Conservation (phyloP, 208 protist species). For the Herpetomonas muscarum region DNA sequence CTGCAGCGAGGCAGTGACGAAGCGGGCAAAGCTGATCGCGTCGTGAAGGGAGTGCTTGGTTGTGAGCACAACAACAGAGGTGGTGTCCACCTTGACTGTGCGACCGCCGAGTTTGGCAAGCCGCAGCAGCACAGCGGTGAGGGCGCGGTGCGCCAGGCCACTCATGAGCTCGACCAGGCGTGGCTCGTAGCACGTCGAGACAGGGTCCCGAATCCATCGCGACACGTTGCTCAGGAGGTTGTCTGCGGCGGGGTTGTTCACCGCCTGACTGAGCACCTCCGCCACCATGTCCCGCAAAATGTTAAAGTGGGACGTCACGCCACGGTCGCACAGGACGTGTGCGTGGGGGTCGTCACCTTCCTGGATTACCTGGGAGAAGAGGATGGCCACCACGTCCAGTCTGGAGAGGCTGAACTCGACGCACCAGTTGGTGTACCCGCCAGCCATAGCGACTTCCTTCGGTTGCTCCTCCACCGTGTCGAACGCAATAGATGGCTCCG, state of each 20-base stretch:
- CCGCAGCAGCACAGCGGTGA: conserved; percentile 73
- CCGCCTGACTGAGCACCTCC: conserved; percentile 71
- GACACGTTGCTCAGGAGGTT: conserved; percentile 72
- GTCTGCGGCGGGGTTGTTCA: conserved; percentile 56
- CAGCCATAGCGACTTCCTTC: conserved; percentile 72
- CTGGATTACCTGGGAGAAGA: conserved; percentile 89
- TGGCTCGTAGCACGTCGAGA: conserved; percentile 77
- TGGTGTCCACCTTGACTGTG: conserved; percentile 72
- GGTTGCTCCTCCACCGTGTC: conserved; percentile 78
- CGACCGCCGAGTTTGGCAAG: conserved; percentile 82
- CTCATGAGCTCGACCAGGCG: conserved; percentile 74
- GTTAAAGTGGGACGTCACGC: conserved; percentile 87
- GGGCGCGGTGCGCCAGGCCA: conserved; percentile 67
- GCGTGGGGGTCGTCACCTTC: conserved; percentile 77
- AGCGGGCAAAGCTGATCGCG: conserved; percentile 68
- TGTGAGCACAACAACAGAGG: conserved; percentile 74
- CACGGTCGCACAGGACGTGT: conserved; percentile 70
- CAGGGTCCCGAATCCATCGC: conserved; percentile 84
- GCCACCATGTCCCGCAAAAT: conserved; percentile 85
- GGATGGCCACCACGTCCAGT: conserved; percentile 82
- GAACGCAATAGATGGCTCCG: conserved; percentile 55
- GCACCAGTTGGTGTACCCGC: conserved; percentile 77
- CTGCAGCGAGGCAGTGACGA: conserved; percentile 69
- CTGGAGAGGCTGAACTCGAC: conserved; percentile 83
- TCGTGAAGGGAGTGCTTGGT: conserved; percentile 77